A percentile compares a stretch with the other conserved stretches of the same genome.
Conservation (phyloP, 2,329 filamentous ascomycete genomes). For the Fusarium tjaetaba region DNA sequence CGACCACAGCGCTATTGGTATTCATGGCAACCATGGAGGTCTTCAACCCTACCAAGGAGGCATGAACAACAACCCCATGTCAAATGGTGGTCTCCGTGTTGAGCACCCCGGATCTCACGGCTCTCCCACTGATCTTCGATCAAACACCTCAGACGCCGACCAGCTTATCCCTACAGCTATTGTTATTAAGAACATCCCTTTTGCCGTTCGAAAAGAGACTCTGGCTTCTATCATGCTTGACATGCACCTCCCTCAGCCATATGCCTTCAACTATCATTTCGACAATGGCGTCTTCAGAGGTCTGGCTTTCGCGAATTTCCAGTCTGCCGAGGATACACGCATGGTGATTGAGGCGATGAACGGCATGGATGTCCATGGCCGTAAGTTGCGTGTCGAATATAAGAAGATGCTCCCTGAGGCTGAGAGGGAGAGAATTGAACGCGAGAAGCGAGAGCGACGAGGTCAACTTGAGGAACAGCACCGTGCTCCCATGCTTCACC, state of each 20-base stretch:
- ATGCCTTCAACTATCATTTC: conserved; percentile 99
- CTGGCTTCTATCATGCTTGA: conserved; percentile 94
- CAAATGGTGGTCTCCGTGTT: conserved; percentile 56
- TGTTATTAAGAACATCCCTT: conserved; percentile 99
- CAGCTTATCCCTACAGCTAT: conserved; percentile 98
- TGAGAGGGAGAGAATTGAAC: conserved; percentile 93
- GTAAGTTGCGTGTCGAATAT: conserved; percentile 96
- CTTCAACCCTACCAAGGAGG: conserved; percentile 50
- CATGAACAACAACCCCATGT: conserved; percentile 50
- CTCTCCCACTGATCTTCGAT: conserved; percentile 54
- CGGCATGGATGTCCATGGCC: conserved; percentile 92
- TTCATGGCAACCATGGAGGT: conserved; percentile 52
- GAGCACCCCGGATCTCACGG: conserved; percentile 54
- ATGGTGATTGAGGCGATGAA: conserved; percentile 94
- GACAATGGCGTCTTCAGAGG: conserved; percentile 97
- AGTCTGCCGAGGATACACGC: conserved; percentile 91
- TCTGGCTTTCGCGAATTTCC: conserved; percentile 97
- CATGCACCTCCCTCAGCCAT: conserved; percentile 90
- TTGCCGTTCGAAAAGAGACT: conserved; percentile 97
- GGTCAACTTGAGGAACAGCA: conserved; percentile 98
- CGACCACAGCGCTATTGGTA: conserved; percentile 56
- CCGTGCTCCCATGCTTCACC: conserved; percentile 79
- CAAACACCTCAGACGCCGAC: conserved; percentile 67
- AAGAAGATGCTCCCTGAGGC: conserved; percentile 99
- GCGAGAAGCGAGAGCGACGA: conserved; percentile 94